phyloP scores from a whole-genome alignment of 1,284 basidiomycete species.

The Mycosarcoma mackinlayi region DNA sequence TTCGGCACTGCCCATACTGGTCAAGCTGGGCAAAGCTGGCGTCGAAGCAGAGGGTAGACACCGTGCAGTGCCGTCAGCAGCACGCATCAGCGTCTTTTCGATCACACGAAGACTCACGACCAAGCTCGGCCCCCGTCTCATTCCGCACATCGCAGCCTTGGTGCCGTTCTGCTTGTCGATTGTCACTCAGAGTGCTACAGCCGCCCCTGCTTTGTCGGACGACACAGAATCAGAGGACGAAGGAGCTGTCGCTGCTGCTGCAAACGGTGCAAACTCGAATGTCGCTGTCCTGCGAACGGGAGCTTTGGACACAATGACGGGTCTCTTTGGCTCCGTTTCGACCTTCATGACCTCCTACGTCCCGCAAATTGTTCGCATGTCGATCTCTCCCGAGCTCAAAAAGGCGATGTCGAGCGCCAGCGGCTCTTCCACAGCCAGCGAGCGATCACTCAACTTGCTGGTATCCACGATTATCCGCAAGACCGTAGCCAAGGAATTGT shows the following conservation, averaged over 20 bases:
- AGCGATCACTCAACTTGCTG: slow-evolving; percentile 45
- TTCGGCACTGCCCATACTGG: slow-evolving; percentile 42
- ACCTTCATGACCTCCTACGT: slow-evolving; percentile 62
- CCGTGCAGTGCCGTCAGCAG: slow-evolving; percentile 18
- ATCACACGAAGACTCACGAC: slow-evolving; percentile 48
- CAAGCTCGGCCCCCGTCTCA: slow-evolving; percentile 61
- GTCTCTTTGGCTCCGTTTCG: slow-evolving; percentile 57
- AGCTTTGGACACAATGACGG: slow-evolving; percentile 56
- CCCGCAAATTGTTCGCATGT: slow-evolving; percentile 32
- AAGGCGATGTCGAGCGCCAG: slow-evolving; percentile 33
- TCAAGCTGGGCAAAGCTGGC: slow-evolving; percentile 42
- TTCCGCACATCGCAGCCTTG: slow-evolving; percentile 59
- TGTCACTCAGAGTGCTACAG: slow-evolving; percentile 13
- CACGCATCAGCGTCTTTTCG: slow-evolving; percentile 49
- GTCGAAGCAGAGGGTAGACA: slow-evolving; percentile 20
- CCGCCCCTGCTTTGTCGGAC: neutral
- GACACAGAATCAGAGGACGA: slow-evolving; percentile 17
- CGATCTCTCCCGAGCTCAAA: slow-evolving; percentile 44
- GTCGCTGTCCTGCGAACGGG: slow-evolving; percentile 40
- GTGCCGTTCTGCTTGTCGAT: slow-evolving; percentile 47
- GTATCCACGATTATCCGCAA: slow-evolving; percentile 40
- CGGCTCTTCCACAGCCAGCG: slow-evolving; percentile 36
- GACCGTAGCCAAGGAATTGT: slow-evolving; percentile 41
- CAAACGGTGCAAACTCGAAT: slow-evolving; percentile 25
- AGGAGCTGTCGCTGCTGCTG: slow-evolving; percentile 1